Percentiles rank a stretch among this genome's conserved stretches.
phyloP scores from a whole-genome alignment of 2,329 filamentous ascomycete species.

The Talaromyces islandicus region DNA sequence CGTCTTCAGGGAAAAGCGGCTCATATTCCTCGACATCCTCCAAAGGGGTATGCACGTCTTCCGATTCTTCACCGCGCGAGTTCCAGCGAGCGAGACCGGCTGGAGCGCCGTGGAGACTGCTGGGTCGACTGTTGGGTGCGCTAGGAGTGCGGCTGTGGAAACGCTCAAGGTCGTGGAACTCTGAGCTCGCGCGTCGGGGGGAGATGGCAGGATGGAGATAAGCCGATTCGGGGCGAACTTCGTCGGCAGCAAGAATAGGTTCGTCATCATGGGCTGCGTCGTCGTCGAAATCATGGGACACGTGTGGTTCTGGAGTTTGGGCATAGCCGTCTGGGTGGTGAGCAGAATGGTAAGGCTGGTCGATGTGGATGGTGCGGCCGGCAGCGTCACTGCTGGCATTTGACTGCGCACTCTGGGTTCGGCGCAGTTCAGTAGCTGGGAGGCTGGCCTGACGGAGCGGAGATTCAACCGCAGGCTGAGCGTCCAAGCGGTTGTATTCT shows the following conservation, averaged over 20 bases:
- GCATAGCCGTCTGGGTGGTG: conserved; percentile 46
- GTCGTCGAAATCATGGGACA: conserved; percentile 36
- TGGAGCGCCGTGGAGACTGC: conserved; percentile 55
- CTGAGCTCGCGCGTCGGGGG: conserved; percentile 59
- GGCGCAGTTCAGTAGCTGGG: conserved; percentile 43
- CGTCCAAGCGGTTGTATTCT: conserved; percentile 67
- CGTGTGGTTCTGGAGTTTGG: conserved; percentile 38
- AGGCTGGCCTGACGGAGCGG: conserved; percentile 47
- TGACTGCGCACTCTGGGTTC: conserved; percentile 13
- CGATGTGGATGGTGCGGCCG: conserved; percentile 64
- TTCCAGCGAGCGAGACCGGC: conserved; percentile 49
- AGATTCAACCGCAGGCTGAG: conserved; percentile 45
- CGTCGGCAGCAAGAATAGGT: conserved; percentile 84
- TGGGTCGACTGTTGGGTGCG: conserved; percentile 55
- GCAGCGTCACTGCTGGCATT: conserved; percentile 14
- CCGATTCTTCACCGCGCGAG: conserved; percentile 47
- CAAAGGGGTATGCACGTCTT: conserved; percentile 59
- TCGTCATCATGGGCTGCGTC: conserved; percentile 58
- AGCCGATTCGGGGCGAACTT: conserved; percentile 64
- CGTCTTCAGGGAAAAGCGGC: conserved; percentile 79
- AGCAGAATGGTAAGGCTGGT: conserved; percentile 51
- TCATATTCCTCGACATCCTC: conserved; percentile 93
- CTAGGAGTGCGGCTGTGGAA: conserved; percentile 47
- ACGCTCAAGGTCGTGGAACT: conserved; percentile 33
- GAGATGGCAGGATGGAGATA: conserved; percentile 74